phyloP scores from a whole-genome alignment of 202 grass and related monocot genomes.

The Hordeum pubiflorum region DNA sequence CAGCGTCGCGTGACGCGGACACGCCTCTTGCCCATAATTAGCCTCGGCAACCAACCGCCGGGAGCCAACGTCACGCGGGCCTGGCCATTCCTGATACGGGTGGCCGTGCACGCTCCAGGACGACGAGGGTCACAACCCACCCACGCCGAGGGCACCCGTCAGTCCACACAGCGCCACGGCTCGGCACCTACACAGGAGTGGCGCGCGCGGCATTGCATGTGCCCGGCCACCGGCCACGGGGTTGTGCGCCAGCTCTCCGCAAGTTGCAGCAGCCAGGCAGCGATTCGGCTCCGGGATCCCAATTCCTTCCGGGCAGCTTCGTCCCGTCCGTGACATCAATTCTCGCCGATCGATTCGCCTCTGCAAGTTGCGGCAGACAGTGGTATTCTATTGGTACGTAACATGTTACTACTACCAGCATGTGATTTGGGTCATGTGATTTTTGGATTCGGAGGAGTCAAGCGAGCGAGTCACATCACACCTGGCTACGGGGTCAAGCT shows the following conservation, averaged over 20 bases:
- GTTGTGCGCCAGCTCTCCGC: not conserved
- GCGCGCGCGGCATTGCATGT: not conserved
- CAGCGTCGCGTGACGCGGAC: not conserved
- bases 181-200: not conserved
- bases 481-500: not conserved
- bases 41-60: not conserved
- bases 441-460: not conserved
- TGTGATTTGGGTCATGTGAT: slow-evolving; percentile 5
- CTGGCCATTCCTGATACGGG: no score
- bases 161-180: slow-evolving; percentile 16
- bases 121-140: not conserved
- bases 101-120: no score
- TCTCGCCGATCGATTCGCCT: not conserved
- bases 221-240: not conserved
- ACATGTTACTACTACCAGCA: not conserved
- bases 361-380: not conserved
- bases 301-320: slow-evolving; percentile 38
- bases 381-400: not conserved
- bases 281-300: not conserved
- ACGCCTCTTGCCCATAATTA: not conserved
- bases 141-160: not conserved
- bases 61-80: not conserved
- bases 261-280: not conserved
- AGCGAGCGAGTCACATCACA: not conserved
- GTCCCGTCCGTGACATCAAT: slow-evolving; percentile 1